Percentiles rank a stretch among this genome's conserved stretches.
Conservation (phyloP, 2,329 filamentous ascomycete genomes). For the Fusarium kyushuense region DNA sequence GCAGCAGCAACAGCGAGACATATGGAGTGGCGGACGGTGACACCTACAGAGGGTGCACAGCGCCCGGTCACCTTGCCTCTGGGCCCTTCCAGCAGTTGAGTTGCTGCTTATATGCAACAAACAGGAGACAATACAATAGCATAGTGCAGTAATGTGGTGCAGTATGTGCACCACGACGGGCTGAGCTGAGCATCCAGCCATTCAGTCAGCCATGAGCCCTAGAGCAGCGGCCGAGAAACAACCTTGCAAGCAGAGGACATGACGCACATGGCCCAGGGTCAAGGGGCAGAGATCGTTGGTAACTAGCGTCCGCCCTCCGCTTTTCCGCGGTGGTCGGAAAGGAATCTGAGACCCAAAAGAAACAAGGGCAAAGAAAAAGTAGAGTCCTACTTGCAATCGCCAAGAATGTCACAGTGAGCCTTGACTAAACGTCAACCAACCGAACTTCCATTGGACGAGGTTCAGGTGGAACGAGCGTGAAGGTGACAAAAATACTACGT, state of each 20-base stretch:
- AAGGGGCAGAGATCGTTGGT: slow-evolving; percentile 30
- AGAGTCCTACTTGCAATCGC: slow-evolving; percentile 3
- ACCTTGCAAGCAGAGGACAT: slow-evolving; percentile 26
- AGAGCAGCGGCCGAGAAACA: slow-evolving; percentile 30
- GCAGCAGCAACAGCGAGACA: slow-evolving; percentile 5
- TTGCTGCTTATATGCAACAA: slow-evolving; percentile 25
- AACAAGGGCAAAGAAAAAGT: slow-evolving; percentile 7
- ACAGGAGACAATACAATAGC: slow-evolving; percentile 11
- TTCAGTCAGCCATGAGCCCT: slow-evolving; percentile 11
- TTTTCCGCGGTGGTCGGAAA: slow-evolving; percentile 19
- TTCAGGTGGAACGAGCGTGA: slow-evolving; percentile 13
- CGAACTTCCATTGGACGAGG: background rate
- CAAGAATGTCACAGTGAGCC: slow-evolving; percentile 19
- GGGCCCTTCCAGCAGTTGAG: slow-evolving; percentile 12
- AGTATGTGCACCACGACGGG: background rate
- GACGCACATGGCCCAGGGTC: slow-evolving; percentile 40
- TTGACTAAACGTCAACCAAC: slow-evolving; percentile 18
- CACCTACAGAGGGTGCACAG: slow-evolving; percentile 26
- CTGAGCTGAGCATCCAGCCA: slow-evolving; percentile 8
- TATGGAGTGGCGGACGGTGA: slow-evolving; percentile 26
- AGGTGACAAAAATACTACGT: slow-evolving; percentile 46
- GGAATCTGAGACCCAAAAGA: slow-evolving; percentile 16
- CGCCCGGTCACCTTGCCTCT: slow-evolving; percentile 2
- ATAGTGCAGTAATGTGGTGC: background rate
- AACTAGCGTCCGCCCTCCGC: slow-evolving; percentile 27